Conservation (phyloP, 2,329 filamentous ascomycete genomes). For the Epichloe gansuensis region DNA sequence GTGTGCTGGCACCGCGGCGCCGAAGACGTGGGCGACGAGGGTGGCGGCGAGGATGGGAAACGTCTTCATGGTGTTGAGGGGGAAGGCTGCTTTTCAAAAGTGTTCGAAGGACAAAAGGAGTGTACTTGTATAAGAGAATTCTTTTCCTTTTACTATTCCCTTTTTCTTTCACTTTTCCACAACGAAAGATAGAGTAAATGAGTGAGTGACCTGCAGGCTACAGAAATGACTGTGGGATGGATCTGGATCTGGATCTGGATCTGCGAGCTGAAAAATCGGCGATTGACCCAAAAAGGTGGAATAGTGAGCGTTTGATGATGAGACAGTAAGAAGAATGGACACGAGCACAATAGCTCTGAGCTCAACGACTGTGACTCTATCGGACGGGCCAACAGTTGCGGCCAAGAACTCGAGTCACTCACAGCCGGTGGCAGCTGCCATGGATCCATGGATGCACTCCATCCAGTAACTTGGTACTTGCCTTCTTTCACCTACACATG, state of each 20-base stretch:
- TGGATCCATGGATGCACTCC: neutral
- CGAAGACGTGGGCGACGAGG: neutral
- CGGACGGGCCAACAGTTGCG: neutral
- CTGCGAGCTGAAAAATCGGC: neutral
- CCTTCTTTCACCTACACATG: too few species aligned
- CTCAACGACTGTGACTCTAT: neutral
- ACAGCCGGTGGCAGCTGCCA: slow-evolving; percentile 2
- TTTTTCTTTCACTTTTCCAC: neutral
- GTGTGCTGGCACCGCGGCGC: neutral
- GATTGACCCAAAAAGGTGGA: neutral
- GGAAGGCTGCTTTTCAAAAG: neutral
- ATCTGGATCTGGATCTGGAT: too few species aligned
- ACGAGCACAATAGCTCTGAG: neutral
- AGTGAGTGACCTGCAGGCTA: neutral
- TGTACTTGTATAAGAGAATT: neutral
- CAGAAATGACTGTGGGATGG: neutral
- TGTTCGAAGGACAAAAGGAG: neutral
- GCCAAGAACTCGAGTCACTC: neutral
- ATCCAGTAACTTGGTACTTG: too few species aligned
- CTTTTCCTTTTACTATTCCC: too few species aligned
- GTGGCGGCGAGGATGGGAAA: neutral
- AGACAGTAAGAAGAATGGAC: neutral
- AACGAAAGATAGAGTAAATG: neutral
- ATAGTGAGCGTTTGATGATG: neutral
- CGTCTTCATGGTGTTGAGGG: neutral